These are phyloP conservation scores for Phaeosphaeriaceae sp. DNA, from an alignment of 2,329 filamentous ascomycete species.

Conservation along the genomic window DNA sequence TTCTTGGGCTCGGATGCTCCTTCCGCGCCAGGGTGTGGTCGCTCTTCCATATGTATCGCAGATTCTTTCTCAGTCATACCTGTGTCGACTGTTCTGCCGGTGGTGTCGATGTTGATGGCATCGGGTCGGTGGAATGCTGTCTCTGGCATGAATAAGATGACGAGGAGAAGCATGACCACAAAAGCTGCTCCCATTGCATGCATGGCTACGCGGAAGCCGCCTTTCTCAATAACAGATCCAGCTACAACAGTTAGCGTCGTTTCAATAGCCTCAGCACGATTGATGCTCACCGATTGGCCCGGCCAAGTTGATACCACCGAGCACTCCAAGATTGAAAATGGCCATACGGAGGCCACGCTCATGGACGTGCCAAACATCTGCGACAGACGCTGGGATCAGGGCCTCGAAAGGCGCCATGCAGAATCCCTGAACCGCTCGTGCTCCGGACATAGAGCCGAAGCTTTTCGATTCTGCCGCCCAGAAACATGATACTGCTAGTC, in stretches of 20 bases:
- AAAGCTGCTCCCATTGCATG: constrained; percentile 32
- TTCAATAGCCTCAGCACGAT: too few species aligned
- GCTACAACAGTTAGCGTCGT: constrained; percentile 6
- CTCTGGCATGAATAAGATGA: constrained; percentile 36
- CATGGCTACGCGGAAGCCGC: constrained; percentile 26
- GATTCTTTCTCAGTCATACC: constrained; percentile 15
- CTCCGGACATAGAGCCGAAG: constrained; percentile 26
- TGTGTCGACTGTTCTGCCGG: constrained; percentile 12
- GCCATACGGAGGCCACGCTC: constrained; percentile 32
- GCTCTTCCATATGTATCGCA: constrained; percentile 16
- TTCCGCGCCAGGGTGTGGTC: neutral
- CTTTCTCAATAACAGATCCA: constrained; percentile 30
- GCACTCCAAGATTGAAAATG: constrained; percentile 33
- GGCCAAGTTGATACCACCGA: constrained; percentile 34
- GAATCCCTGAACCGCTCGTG: constrained; percentile 28
- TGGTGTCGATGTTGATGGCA: constrained; percentile 28
- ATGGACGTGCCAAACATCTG: constrained; percentile 33
- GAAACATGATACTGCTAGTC: constrained; percentile 26
- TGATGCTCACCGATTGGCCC: constrained; percentile 20
- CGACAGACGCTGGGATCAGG: constrained; percentile 31
- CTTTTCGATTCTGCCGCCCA: constrained; percentile 32
- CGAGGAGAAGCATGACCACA: constrained; percentile 26
- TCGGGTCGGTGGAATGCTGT: constrained; percentile 19
- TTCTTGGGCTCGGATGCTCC: constrained; percentile 6
- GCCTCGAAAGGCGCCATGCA: constrained; percentile 37